Base-by-base conservation (phyloP, 176 grass and related monocot genomes). In the Ampelocalamus luodianensis region DNA sequence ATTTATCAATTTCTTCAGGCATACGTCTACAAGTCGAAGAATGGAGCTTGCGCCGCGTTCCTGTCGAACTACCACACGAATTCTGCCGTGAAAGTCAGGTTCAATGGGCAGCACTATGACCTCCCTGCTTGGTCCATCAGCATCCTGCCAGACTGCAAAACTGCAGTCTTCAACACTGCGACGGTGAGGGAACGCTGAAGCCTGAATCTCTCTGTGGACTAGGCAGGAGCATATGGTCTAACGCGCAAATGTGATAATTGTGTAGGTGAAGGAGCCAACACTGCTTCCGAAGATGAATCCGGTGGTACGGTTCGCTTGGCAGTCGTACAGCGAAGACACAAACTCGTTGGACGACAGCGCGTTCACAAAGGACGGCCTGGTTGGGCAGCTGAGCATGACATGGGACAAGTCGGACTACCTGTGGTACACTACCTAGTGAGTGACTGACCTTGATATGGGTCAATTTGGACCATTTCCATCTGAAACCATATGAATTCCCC, bases 361-460 rank as follows among this genome's bases (percentile, higher is more conserved):
- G 0, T 98, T 98, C 73, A 92, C 89, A 14, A 94, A 93, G 85
- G 58, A 92, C 83, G 93, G 96, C 29, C 53, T 98, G 72, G 78
- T 93, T 24, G 96, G 95, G 86, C 96, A 98, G 59, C 74, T 95
- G 39, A 89, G 93, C 83, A 69, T 95, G 88, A 98, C 96, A 62
- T 89, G 96, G 93, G 96, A 98, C 83, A 92, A 90, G 63, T 88
- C 96, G 6, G 96, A 98, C 87, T 95, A 98, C 59, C 73, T 98
- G 78, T 98, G 96, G 96, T 98, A 98, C 86, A 98, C 93, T 20
- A 92, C 93, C 18, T 65, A 90, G 93, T 98, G 83, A 95, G 95
- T 91, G 80, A 55, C 73, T 20, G 8, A 14, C 50, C 48, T 62
- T 71, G 45, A 63, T 37, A 10, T 51, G 6, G 16, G 38, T 43